Evolutionary conservation across 2,329 filamentous ascomycete genomes (phyloP), one percentile per base, ranked within the genome.

Genomic region (Diaporthe aspalathi): DNA sequence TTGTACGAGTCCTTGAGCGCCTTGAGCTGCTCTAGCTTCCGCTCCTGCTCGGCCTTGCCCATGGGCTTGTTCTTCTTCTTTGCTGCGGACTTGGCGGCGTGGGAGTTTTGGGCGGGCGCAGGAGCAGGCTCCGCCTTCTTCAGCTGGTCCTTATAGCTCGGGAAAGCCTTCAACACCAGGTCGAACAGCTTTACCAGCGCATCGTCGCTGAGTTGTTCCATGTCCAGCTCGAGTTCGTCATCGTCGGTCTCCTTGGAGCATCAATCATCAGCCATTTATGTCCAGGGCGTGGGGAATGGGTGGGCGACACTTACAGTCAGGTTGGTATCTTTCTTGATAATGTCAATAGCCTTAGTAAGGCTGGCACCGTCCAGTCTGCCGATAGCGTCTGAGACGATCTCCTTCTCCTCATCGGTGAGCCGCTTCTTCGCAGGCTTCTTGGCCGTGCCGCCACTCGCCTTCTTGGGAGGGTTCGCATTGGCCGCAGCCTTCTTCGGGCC

Each of bases 311-410:
- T 89, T 87, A 84, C 96, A 86, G 86, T 92, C 85, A 83, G 93
- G 84, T 84, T 93, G 81, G 84, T 97, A 75, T 97, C 95, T 74
- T 90, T 90, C 80, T 97, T 94, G 78, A 99, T 98, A 73, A 98
- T 95, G 72, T 92, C 90, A 40, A 98, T 93, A 0, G 95, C 94
- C 75, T 90, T 90, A 63, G 91, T 88, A 78, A 97, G 92, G 75
- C 94, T 91, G n/a, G 87, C 85, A 63, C 92, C 92, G 22, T 94
- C 91, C 70, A 98, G 89, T 73, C 91, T 91, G 76, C 92, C 93
- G 74, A 97, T 96, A 17, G 93, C 93, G 71, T 92, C 91, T 1
- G 94, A 95, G 71, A 99, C 97, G 75, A 95, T 90, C 71, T 96
- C 94, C 85, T 98, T 98, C 82, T 99, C 94, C 4, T 92, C 87